Evolutionary conservation across 768 basidiomycete genomes (phyloP).

Genomic region (Antrodiella citrinella): DNA sequence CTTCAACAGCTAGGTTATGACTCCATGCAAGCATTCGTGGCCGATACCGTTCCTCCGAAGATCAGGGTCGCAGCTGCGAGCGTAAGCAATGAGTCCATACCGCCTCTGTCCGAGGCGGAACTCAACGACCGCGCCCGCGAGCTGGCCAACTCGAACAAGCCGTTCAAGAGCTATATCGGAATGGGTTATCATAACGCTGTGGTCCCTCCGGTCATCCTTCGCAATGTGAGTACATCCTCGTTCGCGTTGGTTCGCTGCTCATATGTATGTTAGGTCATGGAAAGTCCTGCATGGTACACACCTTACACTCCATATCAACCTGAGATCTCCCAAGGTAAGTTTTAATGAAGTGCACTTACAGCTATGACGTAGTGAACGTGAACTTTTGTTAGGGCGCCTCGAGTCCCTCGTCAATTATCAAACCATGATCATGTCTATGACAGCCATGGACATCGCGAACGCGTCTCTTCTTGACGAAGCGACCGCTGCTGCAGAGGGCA

Average conservation of each 20-base stretch:
- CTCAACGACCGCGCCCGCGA: slow-evolving; percentile 66
- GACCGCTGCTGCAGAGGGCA: slow-evolving; percentile 91
- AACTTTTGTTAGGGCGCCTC: slow-evolving; percentile 59
- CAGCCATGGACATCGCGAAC: slow-evolving; percentile 92
- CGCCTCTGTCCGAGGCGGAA: slow-evolving; percentile 80
- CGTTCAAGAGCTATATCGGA: slow-evolving; percentile 90
- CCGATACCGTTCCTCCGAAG: slow-evolving; percentile 69
- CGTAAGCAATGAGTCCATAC: slow-evolving; percentile 62
- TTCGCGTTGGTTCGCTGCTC: no score
- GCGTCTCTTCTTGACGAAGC: slow-evolving; percentile 93
- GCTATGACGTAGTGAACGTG: slow-evolving; percentile 1
- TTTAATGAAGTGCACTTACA: neutral
- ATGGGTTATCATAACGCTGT: slow-evolving; percentile 97
- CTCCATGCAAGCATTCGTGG: slow-evolving; percentile 83
- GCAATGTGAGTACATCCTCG: slow-evolving; percentile 72
- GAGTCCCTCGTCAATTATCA: slow-evolving; percentile 97
- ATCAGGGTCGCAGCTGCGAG: slow-evolving; percentile 61
- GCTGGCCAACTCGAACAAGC: slow-evolving; percentile 72
- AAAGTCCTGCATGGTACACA: slow-evolving; percentile 98
- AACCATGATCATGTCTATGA: slow-evolving; percentile 92
- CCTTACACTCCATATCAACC: slow-evolving; percentile 95
- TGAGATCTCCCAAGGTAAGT: slow-evolving; percentile 92
- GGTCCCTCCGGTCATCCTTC: slow-evolving; percentile 90
- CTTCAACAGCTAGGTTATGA: slow-evolving; percentile 76
- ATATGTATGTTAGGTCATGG: slow-evolving; percentile 83